Conservation (phyloP, 805 yeast species). For the Candida odintsovae region DNA sequence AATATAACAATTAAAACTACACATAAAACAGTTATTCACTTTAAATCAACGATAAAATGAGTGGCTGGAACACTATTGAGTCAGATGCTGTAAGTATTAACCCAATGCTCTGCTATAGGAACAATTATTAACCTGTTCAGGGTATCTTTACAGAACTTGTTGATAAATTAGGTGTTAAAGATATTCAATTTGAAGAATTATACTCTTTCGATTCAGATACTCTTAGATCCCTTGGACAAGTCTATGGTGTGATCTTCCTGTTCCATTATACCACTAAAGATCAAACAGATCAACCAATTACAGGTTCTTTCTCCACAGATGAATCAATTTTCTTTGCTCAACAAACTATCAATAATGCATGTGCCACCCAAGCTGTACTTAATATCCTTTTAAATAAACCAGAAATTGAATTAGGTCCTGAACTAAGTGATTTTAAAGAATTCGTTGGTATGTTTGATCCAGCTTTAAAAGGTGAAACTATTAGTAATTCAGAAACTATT, state of each 20-base stretch:
- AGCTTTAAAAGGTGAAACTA: conserved; percentile 52
- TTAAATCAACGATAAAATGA: background rate
- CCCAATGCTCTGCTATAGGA: no score
- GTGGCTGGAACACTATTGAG: conserved; percentile 56
- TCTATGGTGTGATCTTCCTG: conserved; percentile 56
- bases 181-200: conserved; percentile 53
- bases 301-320: conserved; percentile 35
- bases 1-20: no score
- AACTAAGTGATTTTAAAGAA: conserved; percentile 39
- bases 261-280: conserved; percentile 50
- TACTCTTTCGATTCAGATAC: conserved; percentile 44
- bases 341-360: conserved; percentile 62
- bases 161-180: conserved; percentile 46
- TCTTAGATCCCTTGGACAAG: conserved; percentile 31
- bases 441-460: conserved; percentile 52
- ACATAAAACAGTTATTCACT: no score
- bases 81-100: conserved; percentile 45
- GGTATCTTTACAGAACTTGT: conserved; percentile 60
- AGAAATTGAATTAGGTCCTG: conserved; percentile 42
- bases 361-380: conserved; percentile 70
- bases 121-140: conserved; percentile 25
- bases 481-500: conserved; percentile 52
- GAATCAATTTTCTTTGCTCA: conserved; percentile 49
- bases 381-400: conserved; percentile 44
- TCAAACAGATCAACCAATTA: conserved; percentile 31